A percentile compares a stretch with the other conserved stretches of the same genome.
These are phyloP conservation scores for Nothomitra cinnamomea DNA, from an alignment of 2,329 filamentous ascomycete genomes.

Conservation along the genomic window DNA sequence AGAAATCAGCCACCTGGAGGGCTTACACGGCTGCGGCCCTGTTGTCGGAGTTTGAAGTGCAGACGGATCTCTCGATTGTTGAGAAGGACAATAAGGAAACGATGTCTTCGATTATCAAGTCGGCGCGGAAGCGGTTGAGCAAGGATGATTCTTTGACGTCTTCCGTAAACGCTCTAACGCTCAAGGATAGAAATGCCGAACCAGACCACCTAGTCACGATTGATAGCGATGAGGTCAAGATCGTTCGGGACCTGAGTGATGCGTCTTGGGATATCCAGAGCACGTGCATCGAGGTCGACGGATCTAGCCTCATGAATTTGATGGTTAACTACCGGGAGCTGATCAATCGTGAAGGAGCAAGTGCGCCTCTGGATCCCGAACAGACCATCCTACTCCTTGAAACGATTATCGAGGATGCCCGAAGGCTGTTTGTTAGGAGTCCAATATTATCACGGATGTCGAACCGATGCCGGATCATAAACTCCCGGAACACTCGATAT, in stretches of 20 bases:
- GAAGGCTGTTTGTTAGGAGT: conserved; percentile 14
- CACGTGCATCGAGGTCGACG: not conserved
- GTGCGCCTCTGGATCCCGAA: too few species aligned
- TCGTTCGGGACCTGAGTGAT: not conserved
- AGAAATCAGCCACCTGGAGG: too few species aligned
- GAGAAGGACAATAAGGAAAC: too few species aligned
- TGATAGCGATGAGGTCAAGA: not conserved
- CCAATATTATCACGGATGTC: conserved; percentile 16
- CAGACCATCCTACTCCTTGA: conserved; percentile 14
- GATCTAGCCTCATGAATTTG: not conserved
- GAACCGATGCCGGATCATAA: conserved; percentile 12
- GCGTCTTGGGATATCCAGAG: not conserved
- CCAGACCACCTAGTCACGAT: not conserved
- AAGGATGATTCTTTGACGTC: too few species aligned
- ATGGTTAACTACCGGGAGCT: not conserved
- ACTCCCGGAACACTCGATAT: conserved; percentile 16
- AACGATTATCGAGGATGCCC: conserved; percentile 16
- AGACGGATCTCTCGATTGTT: too few species aligned
- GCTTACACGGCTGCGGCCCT: too few species aligned
- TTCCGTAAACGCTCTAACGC: too few species aligned
- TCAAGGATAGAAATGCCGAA: not conserved
- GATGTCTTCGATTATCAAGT: too few species aligned
- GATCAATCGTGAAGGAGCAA: not conserved
- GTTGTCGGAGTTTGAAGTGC: too few species aligned
- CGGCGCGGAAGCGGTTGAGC: too few species aligned